Evolutionary conservation across 2,329 filamentous ascomycete species (phyloP), one percentile per base, ranked within the genome.

Genomic region (Sphaceloma murrayae): DNA sequence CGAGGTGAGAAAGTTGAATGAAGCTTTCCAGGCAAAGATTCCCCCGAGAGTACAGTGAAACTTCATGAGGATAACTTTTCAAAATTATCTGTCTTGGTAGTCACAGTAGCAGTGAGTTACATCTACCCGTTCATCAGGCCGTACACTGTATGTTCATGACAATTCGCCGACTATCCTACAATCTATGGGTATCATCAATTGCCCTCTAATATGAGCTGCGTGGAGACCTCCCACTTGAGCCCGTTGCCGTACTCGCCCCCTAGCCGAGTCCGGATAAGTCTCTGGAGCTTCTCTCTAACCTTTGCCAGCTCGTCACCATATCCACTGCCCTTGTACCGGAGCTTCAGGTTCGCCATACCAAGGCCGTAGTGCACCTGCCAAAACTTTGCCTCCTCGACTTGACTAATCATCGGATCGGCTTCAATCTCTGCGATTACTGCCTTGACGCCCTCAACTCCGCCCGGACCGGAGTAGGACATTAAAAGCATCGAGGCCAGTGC

Each of bases 341-440:
- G 64, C 62, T 86, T 93, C 52, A 98, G 62, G 59, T 93, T 95
- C 6, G 91, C 91, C 82, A 96, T 94, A 58, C 87, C 94, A 30
- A 96, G 70, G 1, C 89, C 88, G 60, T 96, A 95, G 64, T 98
- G 91, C 10, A 95, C 91, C 67, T 98, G 91, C 91, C 91, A 98
- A 63, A 98, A 94, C 58, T 87, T 80, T 1, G 88, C 89, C 57
- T 95, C 88, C 47, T 95, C 85, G 34, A 98, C 78, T 1, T 74
- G 74, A 33, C 75, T 74, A 18, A 96, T 78, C 45, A 75, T 74
- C 1, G 83, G 78, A 55, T 95, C 87, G 1, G 78, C 74, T 60
- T 87, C 81, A 42, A 98, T 88, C 60, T 94, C 86, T 46, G 77
- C 75, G 55, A 95, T 71, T n/a, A 94, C 80, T 16, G 81, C 78